Evolutionary conservation across 495 filamentous ascomycete species (phyloP).

Genomic region (Penicillium pancosmium): DNA sequence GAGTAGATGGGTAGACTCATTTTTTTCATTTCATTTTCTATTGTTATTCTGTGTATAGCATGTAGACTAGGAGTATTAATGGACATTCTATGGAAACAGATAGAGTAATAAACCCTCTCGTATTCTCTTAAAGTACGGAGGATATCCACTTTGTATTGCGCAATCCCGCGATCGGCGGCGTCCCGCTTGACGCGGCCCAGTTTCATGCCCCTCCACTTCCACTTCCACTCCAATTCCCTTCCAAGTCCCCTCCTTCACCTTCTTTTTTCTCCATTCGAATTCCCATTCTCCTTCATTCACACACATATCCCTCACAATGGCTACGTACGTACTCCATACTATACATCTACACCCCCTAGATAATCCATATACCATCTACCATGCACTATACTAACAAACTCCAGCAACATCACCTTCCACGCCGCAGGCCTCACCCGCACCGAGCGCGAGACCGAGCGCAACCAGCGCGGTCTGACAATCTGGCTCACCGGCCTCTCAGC

Average conservation of each 20-base stretch:
- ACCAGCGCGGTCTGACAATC: constrained; percentile 89
- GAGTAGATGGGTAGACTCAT: constrained; percentile 17
- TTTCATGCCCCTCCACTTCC: constrained; percentile 16
- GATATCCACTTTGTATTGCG: neutral
- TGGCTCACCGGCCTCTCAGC: constrained; percentile 98
- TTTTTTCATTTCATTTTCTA: too few relatives aligned
- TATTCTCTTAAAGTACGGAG: neutral
- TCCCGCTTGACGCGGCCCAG: constrained; percentile 25
- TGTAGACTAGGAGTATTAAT: too few relatives aligned
- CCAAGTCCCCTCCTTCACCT: constrained; percentile 2
- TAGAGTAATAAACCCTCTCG: neutral
- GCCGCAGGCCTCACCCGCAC: constrained; percentile 79
- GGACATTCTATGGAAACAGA: too few relatives aligned
- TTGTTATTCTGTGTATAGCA: too few relatives aligned
- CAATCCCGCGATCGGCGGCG: constrained; percentile 25
- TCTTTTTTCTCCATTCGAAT: constrained; percentile 10
- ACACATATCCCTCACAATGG: constrained; percentile 41
- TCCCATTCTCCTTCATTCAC: constrained; percentile 17
- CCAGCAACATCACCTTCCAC: constrained; percentile 98
- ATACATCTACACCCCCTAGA: neutral
- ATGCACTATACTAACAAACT: constrained; percentile 5
- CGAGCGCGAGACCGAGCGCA: constrained; percentile 78
- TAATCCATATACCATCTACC: too few relatives aligned
- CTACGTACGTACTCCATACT: constrained; percentile 42
- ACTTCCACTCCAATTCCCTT: neutral